Evolutionary conservation across 1,139 yeast species (phyloP), one percentile per base, ranked within the genome.

Genomic region (Williopsis jadinii): DNA sequence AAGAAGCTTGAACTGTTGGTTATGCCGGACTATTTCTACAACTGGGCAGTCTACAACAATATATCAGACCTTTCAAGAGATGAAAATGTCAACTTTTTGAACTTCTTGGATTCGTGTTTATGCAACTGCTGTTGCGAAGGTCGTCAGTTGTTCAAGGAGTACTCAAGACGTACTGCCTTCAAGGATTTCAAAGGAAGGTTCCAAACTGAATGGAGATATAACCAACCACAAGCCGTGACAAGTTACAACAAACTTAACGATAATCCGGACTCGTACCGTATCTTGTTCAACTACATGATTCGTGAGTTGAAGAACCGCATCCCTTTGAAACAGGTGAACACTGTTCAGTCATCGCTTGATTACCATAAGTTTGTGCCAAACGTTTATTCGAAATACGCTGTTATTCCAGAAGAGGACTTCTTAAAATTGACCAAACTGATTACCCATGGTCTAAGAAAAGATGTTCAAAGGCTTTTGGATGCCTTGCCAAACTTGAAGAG

Each of bases 1-100:
- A 32, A 36, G 10, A 36, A 44, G 3, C 48, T 43, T 37, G 50
- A 41, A 37, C 44, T 28, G 30, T 43, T 38, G 47, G 33, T 43
- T 12, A 43, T 46, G 5, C 44, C 59, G 11, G 61, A 57, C 38
- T 57, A 46, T 43, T 56, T 57, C 38, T 54, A 55, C 41, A 56
- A 52, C 36, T 57, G 60, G 59, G 43, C 52, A n/a, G 54, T 52
- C 12, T 54, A 52, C 37, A 48, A 48, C 39, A 49, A 48, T 35
- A 53, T 52, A 31, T 34, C 36, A 12, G 46, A 49, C 30, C 40
- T 54, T 11, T 39, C 43, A 30, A 43, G 46, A 27, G 47, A 47
- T 28, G 46, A 43, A 11, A 36, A 35, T 19, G 45, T 52, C 34
- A 54, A 52, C 32, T 56, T 43, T 34, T 35, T 55, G 11, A 50